phyloP scores from a whole-genome alignment of 2,329 filamentous ascomycete genomes.

The Ophiosphaerella herpotricha region DNA sequence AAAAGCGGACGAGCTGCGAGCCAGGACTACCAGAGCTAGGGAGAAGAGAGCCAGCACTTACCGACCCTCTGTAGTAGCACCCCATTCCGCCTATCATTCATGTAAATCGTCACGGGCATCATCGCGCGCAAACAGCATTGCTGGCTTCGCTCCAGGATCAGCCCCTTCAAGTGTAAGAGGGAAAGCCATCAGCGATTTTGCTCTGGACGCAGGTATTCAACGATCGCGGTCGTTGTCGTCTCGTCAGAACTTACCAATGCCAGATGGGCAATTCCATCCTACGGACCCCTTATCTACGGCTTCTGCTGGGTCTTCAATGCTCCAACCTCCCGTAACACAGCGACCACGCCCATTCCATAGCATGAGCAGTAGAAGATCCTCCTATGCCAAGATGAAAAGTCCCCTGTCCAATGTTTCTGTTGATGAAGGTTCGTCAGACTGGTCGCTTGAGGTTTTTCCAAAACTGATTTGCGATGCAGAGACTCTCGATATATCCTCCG shows the following conservation, averaged over 20 bases:
- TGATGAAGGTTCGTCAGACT: slow-evolving; percentile 7
- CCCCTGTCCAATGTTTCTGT: slow-evolving; percentile 20
- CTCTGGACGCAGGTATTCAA: slow-evolving; percentile 34
- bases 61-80: slow-evolving; percentile 10
- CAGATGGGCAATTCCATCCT: neutral
- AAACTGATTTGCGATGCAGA: slow-evolving; percentile 5
- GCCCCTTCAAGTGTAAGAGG: slow-evolving; percentile 6
- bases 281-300: neutral
- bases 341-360: slow-evolving; percentile 9
- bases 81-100: slow-evolving; percentile 14
- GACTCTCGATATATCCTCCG: slow-evolving; percentile 5
- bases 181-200: slow-evolving; percentile 9
- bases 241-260: neutral
- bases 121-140: slow-evolving; percentile 10
- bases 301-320: neutral
- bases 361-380: slow-evolving; percentile 16
- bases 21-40: slow-evolving; percentile 25
- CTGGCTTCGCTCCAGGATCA: neutral
- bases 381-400: slow-evolving; percentile 15
- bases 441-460: neutral
- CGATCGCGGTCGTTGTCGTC: slow-evolving; percentile 7
- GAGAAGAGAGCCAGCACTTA: slow-evolving; percentile 12
- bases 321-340: slow-evolving; percentile 2
- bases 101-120: slow-evolving; percentile 14
- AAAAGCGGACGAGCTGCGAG: slow-evolving; percentile 22